Percentiles rank a stretch among this genome's conserved stretches.
Evolutionary conservation across 208 protist genomes (phyloP).

Genomic region (Histomonas meleagridis): DNA sequence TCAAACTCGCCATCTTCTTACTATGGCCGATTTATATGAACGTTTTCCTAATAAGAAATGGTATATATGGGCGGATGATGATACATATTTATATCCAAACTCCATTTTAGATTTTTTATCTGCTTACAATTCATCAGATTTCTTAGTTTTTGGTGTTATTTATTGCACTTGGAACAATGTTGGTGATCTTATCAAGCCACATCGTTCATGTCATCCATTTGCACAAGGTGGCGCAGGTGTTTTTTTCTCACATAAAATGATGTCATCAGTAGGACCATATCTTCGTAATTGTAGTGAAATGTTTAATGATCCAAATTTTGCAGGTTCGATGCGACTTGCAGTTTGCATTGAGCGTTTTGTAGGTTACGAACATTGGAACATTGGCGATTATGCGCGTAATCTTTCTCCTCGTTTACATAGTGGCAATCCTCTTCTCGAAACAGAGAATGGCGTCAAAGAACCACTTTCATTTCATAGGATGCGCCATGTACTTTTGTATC

Average conservation of each 20-base stretch:
- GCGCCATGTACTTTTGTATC: background rate
- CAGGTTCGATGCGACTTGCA: background rate
- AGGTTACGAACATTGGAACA: background rate
- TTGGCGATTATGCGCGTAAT: background rate
- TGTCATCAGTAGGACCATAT: background rate
- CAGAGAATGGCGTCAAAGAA: background rate
- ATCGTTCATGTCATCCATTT: background rate
- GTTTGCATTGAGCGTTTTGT: background rate
- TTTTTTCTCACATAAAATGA: background rate
- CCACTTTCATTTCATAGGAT: background rate
- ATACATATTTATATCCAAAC: constrained; percentile 4
- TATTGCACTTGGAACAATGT: background rate
- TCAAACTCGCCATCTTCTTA: background rate
- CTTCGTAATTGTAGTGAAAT: background rate
- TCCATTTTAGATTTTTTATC: background rate
- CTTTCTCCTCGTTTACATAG: background rate
- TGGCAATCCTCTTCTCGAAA: background rate
- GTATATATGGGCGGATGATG: constrained; percentile 12
- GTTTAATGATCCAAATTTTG: constrained; percentile 17
- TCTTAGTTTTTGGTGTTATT: background rate
- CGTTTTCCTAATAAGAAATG: background rate
- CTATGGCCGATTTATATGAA: background rate
- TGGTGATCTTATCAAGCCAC: background rate
- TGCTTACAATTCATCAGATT: background rate
- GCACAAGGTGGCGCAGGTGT: background rate